These are phyloP conservation scores for Blastobotrys terrestris DNA, from an alignment of 805 yeast genomes.

Conservation along the genomic window DNA sequence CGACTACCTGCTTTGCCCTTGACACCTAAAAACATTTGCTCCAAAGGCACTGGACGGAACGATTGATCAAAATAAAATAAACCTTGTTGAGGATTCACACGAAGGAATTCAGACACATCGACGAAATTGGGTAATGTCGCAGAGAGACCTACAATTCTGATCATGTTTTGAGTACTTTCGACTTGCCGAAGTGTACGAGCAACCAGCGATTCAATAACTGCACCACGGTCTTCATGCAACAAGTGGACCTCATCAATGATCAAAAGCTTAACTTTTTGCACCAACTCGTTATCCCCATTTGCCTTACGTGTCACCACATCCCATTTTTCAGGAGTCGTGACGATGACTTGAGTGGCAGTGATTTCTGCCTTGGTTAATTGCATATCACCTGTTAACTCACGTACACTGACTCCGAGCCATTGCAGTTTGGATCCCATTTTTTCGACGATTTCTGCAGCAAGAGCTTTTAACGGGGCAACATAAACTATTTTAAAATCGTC, in stretches of 20 bases:
- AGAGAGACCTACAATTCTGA: constrained; percentile 86
- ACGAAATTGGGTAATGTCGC: constrained; percentile 89
- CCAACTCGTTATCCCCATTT: constrained; percentile 79
- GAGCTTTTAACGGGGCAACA: constrained; percentile 88
- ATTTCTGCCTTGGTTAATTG: constrained; percentile 79
- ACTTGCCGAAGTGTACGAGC: constrained; percentile 94
- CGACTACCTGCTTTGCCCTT: constrained; percentile 77
- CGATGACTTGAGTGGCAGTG: constrained; percentile 75
- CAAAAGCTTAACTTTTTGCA: constrained; percentile 73
- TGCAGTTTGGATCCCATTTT: constrained; percentile 70
- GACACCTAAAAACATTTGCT: constrained; percentile 83
- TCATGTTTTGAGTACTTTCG: constrained; percentile 89
- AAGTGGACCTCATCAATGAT: constrained; percentile 96
- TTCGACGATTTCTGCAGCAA: constrained; percentile 95
- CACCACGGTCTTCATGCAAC: constrained; percentile 95
- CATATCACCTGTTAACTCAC: constrained; percentile 95
- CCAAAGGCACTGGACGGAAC: constrained; percentile 88
- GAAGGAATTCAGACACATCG: constrained; percentile 88
- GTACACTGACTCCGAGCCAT: constrained; percentile 81
- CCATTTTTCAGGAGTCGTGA: constrained; percentile 96
- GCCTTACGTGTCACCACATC: constrained; percentile 95
- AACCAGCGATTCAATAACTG: constrained; percentile 91
- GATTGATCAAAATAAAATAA: constrained; percentile 92
- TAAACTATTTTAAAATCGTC: constrained; percentile 87
- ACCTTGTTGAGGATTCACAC: constrained; percentile 83